Base-by-base conservation (phyloP, 257 asterid genomes). In the Solanum ossicruentum region DNA sequence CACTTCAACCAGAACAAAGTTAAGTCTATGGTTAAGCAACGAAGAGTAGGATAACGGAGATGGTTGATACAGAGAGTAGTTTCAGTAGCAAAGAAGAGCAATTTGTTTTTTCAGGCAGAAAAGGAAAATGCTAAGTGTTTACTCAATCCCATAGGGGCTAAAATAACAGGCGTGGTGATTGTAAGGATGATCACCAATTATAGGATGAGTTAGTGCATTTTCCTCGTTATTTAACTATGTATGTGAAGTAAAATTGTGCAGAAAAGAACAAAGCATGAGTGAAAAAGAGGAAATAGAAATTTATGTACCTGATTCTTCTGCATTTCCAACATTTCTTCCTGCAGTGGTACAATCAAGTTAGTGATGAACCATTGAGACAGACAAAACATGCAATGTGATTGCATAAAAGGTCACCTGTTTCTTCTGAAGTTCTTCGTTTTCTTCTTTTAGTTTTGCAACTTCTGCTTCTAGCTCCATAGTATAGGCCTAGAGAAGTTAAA, bases 401-500 rank as follows among this genome's bases (percentile, higher is more conserved):
- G 41, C 13, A 77, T 36, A 26, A 28, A 47, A 72, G 28, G 32
- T 17, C 12, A 94, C 99, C 94, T 93, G 98, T 86, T 92, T 95
- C 92, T 90, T 92, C 85, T 63, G 87, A 89, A 95, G 87, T 86
- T 89, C 90, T 83, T 92, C 90, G 69, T 94, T 94, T 88, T 95
- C 99, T 90, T 94, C 99, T 89, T 95, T 95, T 80, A 95, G 89
- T 86, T 93, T 93, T 69, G 97, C 96, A 47, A 94, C 96, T 92
- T 95, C 99, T 63, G 90, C 96, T 92, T 95, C 99, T 92, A 95
- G 88, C 85, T 95, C 99, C 91, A 82, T 86, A 1, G 94, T 95
- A 85, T 93, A 94, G 20, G 99, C 99, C 99, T 94, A 81, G 12
- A 71, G 85, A 47, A 58, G 43, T 11, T 54, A 73, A 83, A 83